Base-by-base conservation (phyloP, 2,329 filamentous ascomycete genomes). In the Apiospora koreana region DNA sequence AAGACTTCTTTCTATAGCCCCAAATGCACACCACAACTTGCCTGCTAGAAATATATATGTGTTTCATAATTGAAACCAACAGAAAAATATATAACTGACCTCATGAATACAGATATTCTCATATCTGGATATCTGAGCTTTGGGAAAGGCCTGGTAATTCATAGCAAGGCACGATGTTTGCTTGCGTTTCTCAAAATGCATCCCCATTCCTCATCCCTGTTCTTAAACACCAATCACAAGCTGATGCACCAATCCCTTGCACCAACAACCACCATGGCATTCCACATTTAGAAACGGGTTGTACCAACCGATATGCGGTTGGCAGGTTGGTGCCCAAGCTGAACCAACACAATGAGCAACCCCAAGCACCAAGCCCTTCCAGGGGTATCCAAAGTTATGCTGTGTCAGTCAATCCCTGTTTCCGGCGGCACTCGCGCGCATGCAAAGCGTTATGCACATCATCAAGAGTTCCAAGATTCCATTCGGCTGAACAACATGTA, bases 241-340 rank as follows among this genome's bases (percentile, higher is more conserved):
- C 31, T 8, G 18, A 6, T 38, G 28, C 18, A 62, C 18, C 3
- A 4, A n/a, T 35, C 31, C 54, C 54, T 62, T 38, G 31, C 54
- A 38, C 54, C 54, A 62, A 62, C 54, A 38, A 18, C 31, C 28
- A 3, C 28, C 18, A 35, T 12, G 2, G 9, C 54, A 62, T 62
- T 58, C 50, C 50, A 58, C 21, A 58, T 58, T 31, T 31, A 31
- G 25, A 58, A 58, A 16, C 50, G 50, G 50, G 50, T 28, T 58
- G 50, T 35, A 35, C 50, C 50, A 62, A 62, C 54, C 54, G 54
- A 62, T 14, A 62, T 62, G 54, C 54, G 12, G 50, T 58, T 58
- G 54, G 54, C n/a, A n/a, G n/a, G n/a, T 38, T 2, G 35, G 14
- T 43, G 41, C 41, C 31, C 50, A 31, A 12, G 50, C 54, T 18